phyloP scores from a whole-genome alignment of 345 rosid species.

The Moricandia arvensis region DNA sequence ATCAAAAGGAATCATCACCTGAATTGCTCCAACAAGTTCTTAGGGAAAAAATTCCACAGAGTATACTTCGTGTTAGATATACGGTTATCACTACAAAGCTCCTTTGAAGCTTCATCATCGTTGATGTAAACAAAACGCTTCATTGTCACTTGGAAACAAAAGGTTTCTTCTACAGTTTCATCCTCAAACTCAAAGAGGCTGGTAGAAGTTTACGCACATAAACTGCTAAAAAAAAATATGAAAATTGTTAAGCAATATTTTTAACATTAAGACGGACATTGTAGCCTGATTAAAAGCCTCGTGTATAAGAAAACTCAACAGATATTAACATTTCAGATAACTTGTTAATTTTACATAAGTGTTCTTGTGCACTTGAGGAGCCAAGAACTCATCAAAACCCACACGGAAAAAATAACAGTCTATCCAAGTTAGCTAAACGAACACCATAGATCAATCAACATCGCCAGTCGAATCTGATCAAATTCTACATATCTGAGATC shows the following conservation, averaged over 20 bases:
- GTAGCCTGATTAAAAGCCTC: too few relatives aligned
- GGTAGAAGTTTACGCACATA: background rate
- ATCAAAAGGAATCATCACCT: slow-evolving; percentile 47
- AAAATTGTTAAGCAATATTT: background rate
- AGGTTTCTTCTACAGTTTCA: slow-evolving; percentile 28
- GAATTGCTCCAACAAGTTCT: slow-evolving; percentile 94
- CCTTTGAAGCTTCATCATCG: slow-evolving; percentile 71
- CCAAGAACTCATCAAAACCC: slow-evolving; percentile 2
- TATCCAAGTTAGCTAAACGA: background rate
- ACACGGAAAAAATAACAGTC: background rate
- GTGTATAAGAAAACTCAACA: background rate
- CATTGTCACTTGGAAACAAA: slow-evolving; percentile 42
- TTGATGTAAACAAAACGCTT: slow-evolving; percentile 86
- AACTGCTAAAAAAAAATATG: background rate
- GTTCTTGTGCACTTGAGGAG: background rate
- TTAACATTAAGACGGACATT: background rate
- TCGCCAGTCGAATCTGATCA: background rate
- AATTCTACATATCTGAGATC: slow-evolving; percentile 9
- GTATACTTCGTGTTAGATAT: slow-evolving; percentile 92
- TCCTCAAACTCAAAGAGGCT: slow-evolving; percentile 22
- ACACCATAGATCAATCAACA: slow-evolving; percentile 1
- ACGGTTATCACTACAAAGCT: slow-evolving; percentile 76
- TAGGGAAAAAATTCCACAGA: slow-evolving; percentile 79
- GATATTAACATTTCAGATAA: slow-evolving; percentile 3
- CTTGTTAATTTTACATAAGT: background rate